Evolutionary conservation across 257 asterid species (phyloP).

Genomic region (Dorcoceras hygrometricum): DNA sequence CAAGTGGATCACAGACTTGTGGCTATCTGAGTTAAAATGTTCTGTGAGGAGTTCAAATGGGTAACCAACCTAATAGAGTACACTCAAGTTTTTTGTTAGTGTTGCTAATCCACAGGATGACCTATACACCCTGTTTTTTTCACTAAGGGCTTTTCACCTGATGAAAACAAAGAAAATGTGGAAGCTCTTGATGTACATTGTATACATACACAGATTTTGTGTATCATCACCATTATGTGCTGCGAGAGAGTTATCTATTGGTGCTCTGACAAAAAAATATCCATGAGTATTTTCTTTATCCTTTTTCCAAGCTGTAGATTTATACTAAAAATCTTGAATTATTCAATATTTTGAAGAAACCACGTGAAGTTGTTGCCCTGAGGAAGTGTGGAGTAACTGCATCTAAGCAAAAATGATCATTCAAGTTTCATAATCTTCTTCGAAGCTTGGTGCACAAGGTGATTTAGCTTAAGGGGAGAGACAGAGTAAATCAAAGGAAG

Average conservation of each 20-base stretch:
- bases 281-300: neutral
- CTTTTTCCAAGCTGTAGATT: neutral
- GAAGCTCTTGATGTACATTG: neutral
- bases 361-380: neutral
- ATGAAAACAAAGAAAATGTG: slow-evolving; percentile 2
- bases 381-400: too few relatives aligned
- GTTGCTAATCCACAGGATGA: neutral
- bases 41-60: neutral
- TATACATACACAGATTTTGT: too few relatives aligned
- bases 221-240: neutral
- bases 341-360: neutral
- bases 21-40: neutral
- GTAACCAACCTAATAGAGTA: neutral
- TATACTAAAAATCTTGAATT: neutral
- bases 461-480: neutral
- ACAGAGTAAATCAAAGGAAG: neutral
- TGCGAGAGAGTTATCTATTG: neutral
- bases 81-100: neutral
- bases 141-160: neutral
- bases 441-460: neutral
- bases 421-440: neutral
- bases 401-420: too few relatives aligned
- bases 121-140: neutral
- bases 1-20: neutral
- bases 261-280: neutral